Base-by-base conservation (phyloP, 1,284 basidiomycete genomes). In the Filobasidium uniguttulatum region DNA sequence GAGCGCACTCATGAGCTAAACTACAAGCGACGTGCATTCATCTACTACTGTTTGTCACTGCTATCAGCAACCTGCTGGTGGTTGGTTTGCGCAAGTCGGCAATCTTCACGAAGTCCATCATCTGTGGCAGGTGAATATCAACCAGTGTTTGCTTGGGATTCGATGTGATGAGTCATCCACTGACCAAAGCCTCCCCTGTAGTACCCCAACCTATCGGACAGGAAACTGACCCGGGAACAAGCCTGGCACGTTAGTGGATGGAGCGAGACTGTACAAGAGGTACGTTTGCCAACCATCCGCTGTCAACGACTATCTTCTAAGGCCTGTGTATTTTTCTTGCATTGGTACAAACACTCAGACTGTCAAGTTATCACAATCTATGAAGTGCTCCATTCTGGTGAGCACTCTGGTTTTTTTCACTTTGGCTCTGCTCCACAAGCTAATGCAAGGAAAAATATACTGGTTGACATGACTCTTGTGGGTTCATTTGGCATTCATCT, bases 21-120 rank as follows among this genome's bases (percentile, higher is more conserved):
- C n/a, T n/a, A n/a, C n/a, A n/a, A n/a, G n/a, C n/a, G n/a, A n/a
- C n/a, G n/a, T n/a, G n/a, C n/a, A n/a, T n/a, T n/a, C n/a, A n/a
- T n/a, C n/a, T n/a, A n/a, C n/a, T n/a, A n/a, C n/a, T n/a, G n/a
- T n/a, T n/a, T n/a, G n/a, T n/a, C n/a, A n/a, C n/a, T n/a, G n/a
- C n/a, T n/a, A 55, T 30, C 47, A 72, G 65, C 77, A 79, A 51
- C 90, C 90, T 20, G 80, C 91, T 9, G 90, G 88, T 38, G 89
- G 89, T 14, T 94, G 88, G 85, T 94, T 90, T 70, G 82, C 84
- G 37, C 90, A 94, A 69, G 76, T 91, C 40, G 90, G 91, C 38
- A 77, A 82, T 49, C 72, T 93, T 48, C 87, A 93, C 67, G 79
- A 87, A 60, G 87, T 91, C 17, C 84, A 91, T 64, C 88, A 93